Percentiles rank a stretch among this genome's conserved stretches.
phyloP scores from a whole-genome alignment of 257 asterid species.

The Avicennia marina region DNA sequence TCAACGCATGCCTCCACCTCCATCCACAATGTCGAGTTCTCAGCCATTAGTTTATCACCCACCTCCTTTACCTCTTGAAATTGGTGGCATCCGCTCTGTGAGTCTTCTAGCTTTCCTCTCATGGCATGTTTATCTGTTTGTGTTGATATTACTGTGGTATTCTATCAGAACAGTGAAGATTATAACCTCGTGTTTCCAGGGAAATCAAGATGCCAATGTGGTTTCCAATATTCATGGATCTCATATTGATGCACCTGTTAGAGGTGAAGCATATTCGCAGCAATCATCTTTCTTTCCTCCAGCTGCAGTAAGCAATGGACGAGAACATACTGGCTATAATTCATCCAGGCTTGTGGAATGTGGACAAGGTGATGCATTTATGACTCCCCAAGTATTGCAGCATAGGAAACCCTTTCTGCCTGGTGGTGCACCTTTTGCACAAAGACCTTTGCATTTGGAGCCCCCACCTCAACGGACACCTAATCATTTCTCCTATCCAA shows the following conservation, averaged over 20 bases:
- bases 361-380: slow-evolving; percentile 42
- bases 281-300: slow-evolving; percentile 58
- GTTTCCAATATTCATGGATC: background rate
- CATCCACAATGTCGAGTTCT: slow-evolving; percentile 46
- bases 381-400: slow-evolving; percentile 49
- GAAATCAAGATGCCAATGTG: slow-evolving; percentile 37
- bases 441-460: slow-evolving; percentile 65
- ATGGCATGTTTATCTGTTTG: background rate
- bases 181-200: slow-evolving; percentile 44
- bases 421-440: slow-evolving; percentile 49
- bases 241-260: slow-evolving; percentile 32
- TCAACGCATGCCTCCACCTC: slow-evolving; percentile 44
- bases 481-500: slow-evolving; percentile 38
- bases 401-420: slow-evolving; percentile 53
- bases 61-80: slow-evolving; percentile 44
- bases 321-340: slow-evolving; percentile 49
- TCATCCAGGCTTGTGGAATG: slow-evolving; percentile 16
- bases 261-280: slow-evolving; percentile 50
- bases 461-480: slow-evolving; percentile 39
- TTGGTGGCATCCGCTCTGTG: slow-evolving; percentile 32
- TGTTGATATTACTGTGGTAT: background rate
- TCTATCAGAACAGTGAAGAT: slow-evolving; percentile 2
- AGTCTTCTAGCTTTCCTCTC: slow-evolving; percentile 28
- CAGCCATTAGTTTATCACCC: slow-evolving; percentile 38
- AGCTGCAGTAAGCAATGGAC: slow-evolving; percentile 42